Conservation (phyloP, 768 basidiomycete genomes). For the Dentipellis sp. region DNA sequence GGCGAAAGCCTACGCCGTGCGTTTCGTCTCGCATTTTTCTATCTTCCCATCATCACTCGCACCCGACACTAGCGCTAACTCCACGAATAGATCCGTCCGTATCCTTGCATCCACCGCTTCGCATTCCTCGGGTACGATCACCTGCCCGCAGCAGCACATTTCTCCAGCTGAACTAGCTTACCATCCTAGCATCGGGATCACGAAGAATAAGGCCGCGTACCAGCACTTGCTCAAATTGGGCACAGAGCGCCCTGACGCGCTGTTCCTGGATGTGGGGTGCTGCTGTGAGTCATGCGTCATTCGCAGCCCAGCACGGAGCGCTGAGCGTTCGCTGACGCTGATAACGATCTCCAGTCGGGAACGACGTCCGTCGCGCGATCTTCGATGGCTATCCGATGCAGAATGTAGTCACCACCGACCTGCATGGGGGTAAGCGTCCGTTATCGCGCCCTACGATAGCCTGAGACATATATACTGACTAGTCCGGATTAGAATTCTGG, state of each 20-base stretch:
- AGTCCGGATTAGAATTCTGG: not conserved
- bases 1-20: not conserved
- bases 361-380: not conserved
- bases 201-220: not conserved
- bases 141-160: not conserved
- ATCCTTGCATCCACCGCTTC: not conserved
- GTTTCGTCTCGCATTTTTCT: not conserved
- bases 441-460: not conserved
- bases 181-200: not conserved
- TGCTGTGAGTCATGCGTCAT: not conserved
- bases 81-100: not conserved
- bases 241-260: not conserved
- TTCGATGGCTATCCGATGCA: not conserved
- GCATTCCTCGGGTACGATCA: not conserved
- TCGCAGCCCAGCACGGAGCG: no score
- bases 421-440: not conserved
- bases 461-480: not conserved
- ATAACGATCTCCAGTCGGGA: not conserved
- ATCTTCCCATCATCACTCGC: not conserved
- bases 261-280: not conserved
- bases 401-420: not conserved
- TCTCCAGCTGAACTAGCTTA: not conserved
- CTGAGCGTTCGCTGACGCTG: not conserved
- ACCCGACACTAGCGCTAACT: not conserved
- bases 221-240: not conserved